Evolutionary conservation across 192 early-diverging fungal species (phyloP).

Genomic region (Coemansia sp.): DNA sequence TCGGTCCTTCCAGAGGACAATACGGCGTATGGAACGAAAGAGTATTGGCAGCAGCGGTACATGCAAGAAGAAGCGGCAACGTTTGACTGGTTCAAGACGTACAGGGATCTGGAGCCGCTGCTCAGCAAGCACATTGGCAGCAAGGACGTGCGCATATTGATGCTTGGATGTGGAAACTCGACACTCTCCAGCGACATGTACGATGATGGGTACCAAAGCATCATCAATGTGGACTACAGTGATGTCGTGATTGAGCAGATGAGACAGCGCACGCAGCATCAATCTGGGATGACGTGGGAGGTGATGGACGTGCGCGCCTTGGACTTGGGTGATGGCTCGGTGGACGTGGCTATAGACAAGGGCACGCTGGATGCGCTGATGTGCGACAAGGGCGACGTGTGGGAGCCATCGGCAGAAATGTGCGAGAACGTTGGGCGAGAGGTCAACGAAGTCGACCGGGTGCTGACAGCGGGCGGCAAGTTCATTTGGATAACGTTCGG

Average conservation of each 20-base stretch:
- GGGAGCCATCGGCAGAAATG: constrained; percentile 80
- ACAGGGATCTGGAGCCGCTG: constrained; percentile 68
- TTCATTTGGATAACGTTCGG: constrained; percentile 93
- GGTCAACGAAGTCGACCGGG: constrained; percentile 77
- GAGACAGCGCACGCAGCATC: constrained; percentile 48
- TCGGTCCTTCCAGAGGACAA: constrained; percentile 63
- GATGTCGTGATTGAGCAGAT: constrained; percentile 78
- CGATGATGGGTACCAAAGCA: constrained; percentile 70
- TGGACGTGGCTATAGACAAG: constrained; percentile 86
- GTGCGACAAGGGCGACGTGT: constrained; percentile 83
- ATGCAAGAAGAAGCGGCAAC: constrained; percentile 52
- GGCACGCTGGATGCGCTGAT: constrained; percentile 92
- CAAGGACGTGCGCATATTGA: constrained; percentile 67
- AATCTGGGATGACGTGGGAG: constrained; percentile 53
- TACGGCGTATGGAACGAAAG: constrained; percentile 70
- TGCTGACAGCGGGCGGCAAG: constrained; percentile 72
- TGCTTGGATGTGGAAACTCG: constrained; percentile 90
- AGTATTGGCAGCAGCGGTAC: constrained; percentile 81
- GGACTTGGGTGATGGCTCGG: constrained; percentile 61
- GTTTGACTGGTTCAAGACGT: constrained; percentile 93
- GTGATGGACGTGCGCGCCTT: constrained; percentile 82
- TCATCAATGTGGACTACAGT: constrained; percentile 83
- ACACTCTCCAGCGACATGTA: constrained; percentile 81
- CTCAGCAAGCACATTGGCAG: constrained; percentile 59
- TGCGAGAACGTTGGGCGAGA: constrained; percentile 66